phyloP scores from a whole-genome alignment of 768 basidiomycete species.

The Calocybe cyanea region DNA sequence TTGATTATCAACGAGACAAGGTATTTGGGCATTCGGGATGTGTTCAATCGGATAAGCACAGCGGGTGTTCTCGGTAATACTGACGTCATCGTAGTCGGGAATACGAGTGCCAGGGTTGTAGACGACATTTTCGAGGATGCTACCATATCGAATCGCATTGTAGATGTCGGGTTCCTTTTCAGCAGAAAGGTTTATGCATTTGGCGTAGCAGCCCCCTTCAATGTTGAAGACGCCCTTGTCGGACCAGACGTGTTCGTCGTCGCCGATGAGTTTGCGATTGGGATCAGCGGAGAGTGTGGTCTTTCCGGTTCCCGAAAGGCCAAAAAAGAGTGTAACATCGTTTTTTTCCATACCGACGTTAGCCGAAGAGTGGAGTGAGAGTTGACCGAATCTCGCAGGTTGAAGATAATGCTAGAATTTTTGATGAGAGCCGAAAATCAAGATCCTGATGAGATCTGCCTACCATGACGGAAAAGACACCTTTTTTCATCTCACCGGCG shows the following conservation, averaged over 20 bases:
- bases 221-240: constrained; percentile 99
- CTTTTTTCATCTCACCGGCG: constrained; percentile 99
- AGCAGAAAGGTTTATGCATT: constrained; percentile 92
- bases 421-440: constrained; percentile 7
- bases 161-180: constrained; percentile 99
- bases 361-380: constrained; percentile 96
- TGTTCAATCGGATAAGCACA: constrained; percentile 99
- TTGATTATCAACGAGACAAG: constrained; percentile 82
- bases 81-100: constrained; percentile 94
- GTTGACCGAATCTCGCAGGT: constrained; percentile 97
- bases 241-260: constrained; percentile 99
- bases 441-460: constrained; percentile 16
- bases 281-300: constrained; percentile 98
- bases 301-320: constrained; percentile 97
- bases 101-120: constrained; percentile 80
- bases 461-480: constrained; percentile 98
- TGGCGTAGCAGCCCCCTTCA: constrained; percentile 99
- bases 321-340: constrained; percentile 98
- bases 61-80: constrained; percentile 98
- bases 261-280: constrained; percentile 89
- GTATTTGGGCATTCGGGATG: constrained; percentile 94
- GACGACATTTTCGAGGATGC: constrained; percentile 98
- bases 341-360: constrained; percentile 87
- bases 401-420: constrained; percentile 83
- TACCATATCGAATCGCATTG: constrained; percentile 91